Conservation (phyloP, 768 basidiomycete species). For the Lepiota venenata region DNA sequence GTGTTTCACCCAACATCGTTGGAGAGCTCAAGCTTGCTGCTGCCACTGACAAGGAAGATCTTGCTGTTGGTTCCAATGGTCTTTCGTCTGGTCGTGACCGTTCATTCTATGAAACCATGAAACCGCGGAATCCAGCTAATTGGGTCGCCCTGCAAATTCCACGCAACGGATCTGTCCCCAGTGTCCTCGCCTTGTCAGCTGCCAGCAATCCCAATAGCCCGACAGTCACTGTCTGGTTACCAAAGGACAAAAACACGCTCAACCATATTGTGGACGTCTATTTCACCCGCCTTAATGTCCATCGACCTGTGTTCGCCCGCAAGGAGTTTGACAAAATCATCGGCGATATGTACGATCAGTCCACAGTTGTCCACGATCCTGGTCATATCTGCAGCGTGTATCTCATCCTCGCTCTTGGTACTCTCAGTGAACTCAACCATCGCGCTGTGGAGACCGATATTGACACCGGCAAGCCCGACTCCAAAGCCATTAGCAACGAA, state of each 20-base stretch:
- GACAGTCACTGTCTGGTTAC: conserved; percentile 61
- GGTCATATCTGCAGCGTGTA: conserved; percentile 80
- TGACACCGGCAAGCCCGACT: conserved; percentile 30
- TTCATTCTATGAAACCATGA: conserved; percentile 44
- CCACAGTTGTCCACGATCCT: conserved; percentile 54
- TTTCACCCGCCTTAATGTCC: conserved; percentile 73
- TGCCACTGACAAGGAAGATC: conserved; percentile 60
- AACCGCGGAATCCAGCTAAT: conserved; percentile 55
- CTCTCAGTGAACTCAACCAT: conserved; percentile 78
- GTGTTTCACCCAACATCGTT: conserved; percentile 70
- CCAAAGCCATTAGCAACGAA: conserved; percentile 33
- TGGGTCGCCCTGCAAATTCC: conserved; percentile 59
- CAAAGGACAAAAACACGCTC: conserved; percentile 71
- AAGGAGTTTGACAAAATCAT: conserved; percentile 65
- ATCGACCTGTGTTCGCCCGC: conserved; percentile 73
- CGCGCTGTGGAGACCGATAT: conserved; percentile 53
- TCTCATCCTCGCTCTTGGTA: conserved; percentile 75
- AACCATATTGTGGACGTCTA: conserved; percentile 63
- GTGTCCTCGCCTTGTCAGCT: conserved; percentile 30
- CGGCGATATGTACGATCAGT: conserved; percentile 61
- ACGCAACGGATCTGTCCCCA: conserved; percentile 36
- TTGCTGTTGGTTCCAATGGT: conserved; percentile 73
- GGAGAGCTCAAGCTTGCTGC: conserved; percentile 54
- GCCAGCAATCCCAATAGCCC: conserved; percentile 22
- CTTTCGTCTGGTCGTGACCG: conserved; percentile 70